Evolutionary conservation across 2,329 filamentous ascomycete species (phyloP), one percentile per base, ranked within the genome.

Genomic region (Lojkania enalia): DNA sequence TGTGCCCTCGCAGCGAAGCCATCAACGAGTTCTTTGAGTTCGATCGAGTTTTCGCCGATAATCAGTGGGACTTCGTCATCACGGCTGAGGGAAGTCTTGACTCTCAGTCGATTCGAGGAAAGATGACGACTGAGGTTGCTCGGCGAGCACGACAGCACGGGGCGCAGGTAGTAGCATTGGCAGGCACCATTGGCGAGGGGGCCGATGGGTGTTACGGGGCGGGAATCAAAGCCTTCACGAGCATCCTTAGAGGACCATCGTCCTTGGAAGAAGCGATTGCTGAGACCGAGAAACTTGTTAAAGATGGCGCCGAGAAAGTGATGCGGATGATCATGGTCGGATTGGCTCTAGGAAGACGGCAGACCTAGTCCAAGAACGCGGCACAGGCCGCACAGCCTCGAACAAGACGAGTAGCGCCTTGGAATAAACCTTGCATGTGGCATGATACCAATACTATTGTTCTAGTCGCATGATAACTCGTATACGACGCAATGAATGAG

Each of bases 1-100:
- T 80, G 13, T 69, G 73, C 35, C 74, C 76, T 13, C 66, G 77
- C 35, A 76, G 74, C 53, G 76, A 78, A 42, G 72, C 76, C 19
- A 72, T 79, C 52, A 75, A 73, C 56, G 73, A 77, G 46, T 79
- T 78, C 52, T 74, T 80, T 36, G 69, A 73, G 39, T 61, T 80
- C 20, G 69, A 75, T 30, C 63, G 63, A 2, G 64, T 78, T 3
- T 74, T 80, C 41, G n/a, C n/a, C n/a, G 67, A 72, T 12, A 58
- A 72, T 20, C 50, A 55, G 16, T 77, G 74, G 50, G 73, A 80
- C 45, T 67, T 80, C 5, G 74, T 79, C 0, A 67, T 80, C 49
- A 80, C 77, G 0, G 77, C 76, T 1, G 78, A 81, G 53, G 77
- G 78, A 1, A 74, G 75, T 7, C 70, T 80, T 13, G 78, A 80